Percentiles rank a stretch among this genome's conserved stretches.
Evolutionary conservation across 306 rosid species (phyloP).

Genomic region (Vigna mungo): DNA sequence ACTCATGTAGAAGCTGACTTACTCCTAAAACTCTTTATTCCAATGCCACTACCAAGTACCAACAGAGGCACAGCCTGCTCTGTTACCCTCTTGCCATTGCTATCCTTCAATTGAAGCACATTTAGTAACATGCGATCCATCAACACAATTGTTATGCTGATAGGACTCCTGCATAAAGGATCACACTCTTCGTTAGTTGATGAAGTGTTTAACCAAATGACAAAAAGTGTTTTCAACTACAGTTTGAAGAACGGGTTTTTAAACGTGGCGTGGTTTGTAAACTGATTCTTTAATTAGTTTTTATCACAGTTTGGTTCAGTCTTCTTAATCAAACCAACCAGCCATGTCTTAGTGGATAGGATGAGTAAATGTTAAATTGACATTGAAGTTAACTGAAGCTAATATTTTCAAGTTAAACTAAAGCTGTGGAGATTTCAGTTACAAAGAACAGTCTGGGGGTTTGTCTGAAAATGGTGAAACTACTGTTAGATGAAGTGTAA

Average conservation of each 20-base stretch:
- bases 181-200: neutral
- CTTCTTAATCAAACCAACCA: neutral
- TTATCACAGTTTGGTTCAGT: neutral
- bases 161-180: neutral
- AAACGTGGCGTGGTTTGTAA: neutral
- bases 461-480: conserved; percentile 23
- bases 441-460: neutral
- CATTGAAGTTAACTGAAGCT: neutral
- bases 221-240: neutral
- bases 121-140: neutral
- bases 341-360: neutral
- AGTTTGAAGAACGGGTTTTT: neutral
- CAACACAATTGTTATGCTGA: neutral
- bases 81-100: neutral
- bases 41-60: neutral
- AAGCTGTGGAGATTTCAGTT: conserved; percentile 13
- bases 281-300: conserved; percentile 8
- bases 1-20: too few species aligned
- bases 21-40: neutral
- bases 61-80: neutral
- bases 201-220: neutral
- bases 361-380: neutral
- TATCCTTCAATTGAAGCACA: neutral
- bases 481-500: conserved; percentile 13
- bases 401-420: conserved; percentile 3